Conservation (phyloP, 2,329 filamentous ascomycete species). For the Fusarium floridanum region DNA sequence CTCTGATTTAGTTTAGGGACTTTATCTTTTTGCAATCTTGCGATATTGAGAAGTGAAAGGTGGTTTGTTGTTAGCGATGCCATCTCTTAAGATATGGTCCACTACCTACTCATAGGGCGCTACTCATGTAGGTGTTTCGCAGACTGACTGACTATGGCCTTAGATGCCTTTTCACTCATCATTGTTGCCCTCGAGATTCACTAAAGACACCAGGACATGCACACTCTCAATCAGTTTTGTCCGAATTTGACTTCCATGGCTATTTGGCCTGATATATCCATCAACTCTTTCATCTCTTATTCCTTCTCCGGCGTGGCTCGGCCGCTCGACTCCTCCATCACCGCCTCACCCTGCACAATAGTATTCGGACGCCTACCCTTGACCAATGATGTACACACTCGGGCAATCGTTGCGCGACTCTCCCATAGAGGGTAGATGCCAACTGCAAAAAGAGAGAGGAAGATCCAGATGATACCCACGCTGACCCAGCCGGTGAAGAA, state of each 20-base stretch:
- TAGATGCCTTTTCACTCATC: not conserved
- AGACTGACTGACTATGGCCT: not conserved
- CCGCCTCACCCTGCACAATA: conserved; percentile 19
- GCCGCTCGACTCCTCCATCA: conserved; percentile 13
- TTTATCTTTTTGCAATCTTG: not conserved
- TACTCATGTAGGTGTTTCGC: not conserved
- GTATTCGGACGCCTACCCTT: conserved; percentile 26
- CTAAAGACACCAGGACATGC: not conserved
- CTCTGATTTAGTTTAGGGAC: not conserved
- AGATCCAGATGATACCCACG: conserved; percentile 79
- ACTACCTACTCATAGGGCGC: not conserved
- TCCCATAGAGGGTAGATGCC: conserved; percentile 86
- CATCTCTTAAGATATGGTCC: not conserved
- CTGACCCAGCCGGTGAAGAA: conserved; percentile 83
- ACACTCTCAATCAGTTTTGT: not conserved
- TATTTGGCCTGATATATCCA: not conserved
- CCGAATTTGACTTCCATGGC: not conserved
- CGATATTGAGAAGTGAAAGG: no score
- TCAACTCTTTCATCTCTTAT: not conserved
- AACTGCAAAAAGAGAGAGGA: conserved; percentile 77
- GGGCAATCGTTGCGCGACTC: conserved; percentile 69
- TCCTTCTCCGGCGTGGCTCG: conserved; percentile 26
- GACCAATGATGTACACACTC: conserved; percentile 20
- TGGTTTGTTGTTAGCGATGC: not conserved
- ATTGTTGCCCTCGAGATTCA: not conserved